phyloP scores from a whole-genome alignment of 2,329 filamentous ascomycete species.

The Trichoderma atroviride region DNA sequence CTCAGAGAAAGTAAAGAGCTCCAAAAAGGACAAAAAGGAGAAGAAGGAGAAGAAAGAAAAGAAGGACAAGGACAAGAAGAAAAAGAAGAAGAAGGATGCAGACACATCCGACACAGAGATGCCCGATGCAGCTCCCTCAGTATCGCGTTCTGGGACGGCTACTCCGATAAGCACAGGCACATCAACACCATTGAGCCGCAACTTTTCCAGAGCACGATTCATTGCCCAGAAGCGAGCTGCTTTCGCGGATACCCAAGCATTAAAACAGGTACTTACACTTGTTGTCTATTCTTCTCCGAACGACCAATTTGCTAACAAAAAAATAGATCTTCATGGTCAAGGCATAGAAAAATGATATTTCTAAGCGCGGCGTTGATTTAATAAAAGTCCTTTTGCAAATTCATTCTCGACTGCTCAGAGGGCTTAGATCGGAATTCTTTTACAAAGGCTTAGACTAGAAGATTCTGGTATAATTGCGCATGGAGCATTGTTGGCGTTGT shows the following conservation, averaged over 20 bases:
- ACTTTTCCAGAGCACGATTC: slow-evolving; percentile 76
- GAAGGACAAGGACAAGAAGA: slow-evolving; percentile 48
- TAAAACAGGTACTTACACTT: slow-evolving; percentile 72
- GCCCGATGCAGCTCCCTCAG: slow-evolving; percentile 28
- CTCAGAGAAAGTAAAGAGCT: slow-evolving; percentile 30
- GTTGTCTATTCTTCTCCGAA: not conserved
- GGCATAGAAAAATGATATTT: slow-evolving; percentile 32
- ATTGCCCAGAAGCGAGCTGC: slow-evolving; percentile 89
- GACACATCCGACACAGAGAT: slow-evolving; percentile 31
- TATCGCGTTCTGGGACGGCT: slow-evolving; percentile 38
- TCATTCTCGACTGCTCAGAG: slow-evolving; percentile 10
- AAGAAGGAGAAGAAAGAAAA: slow-evolving; percentile 48
- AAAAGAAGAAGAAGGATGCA: slow-evolving; percentile 51
- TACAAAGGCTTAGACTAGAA: not conserved
- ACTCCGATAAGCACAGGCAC: slow-evolving; percentile 48
- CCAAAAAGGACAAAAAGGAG: slow-evolving; percentile 45
- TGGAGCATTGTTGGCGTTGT: slow-evolving; percentile 15
- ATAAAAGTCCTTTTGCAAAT: not conserved
- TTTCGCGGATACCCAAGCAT: slow-evolving; percentile 74
- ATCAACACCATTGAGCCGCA: slow-evolving; percentile 60
- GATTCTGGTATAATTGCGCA: not conserved
- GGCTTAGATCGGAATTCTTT: slow-evolving; percentile 1
- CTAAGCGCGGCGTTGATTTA: slow-evolving; percentile 17
- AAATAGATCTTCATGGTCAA: slow-evolving; percentile 71
- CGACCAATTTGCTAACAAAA: slow-evolving; percentile 23